A percentile compares a stretch with the other conserved stretches of the same genome.
phyloP scores from a whole-genome alignment of 768 basidiomycete genomes.

The Amanita molliuscula region DNA sequence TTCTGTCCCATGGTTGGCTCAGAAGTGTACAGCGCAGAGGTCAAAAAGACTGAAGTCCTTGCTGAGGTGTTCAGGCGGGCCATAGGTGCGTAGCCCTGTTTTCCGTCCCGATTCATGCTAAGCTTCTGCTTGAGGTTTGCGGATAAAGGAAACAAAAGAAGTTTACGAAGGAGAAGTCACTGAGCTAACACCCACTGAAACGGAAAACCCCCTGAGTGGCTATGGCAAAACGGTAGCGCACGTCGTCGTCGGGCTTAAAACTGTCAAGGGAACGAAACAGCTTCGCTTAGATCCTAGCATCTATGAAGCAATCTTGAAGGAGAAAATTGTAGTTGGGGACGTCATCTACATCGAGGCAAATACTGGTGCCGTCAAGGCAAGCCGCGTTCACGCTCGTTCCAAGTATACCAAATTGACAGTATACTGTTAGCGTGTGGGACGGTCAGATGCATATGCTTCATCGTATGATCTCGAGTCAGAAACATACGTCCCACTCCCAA shows the following conservation, averaged over 20 bases:
- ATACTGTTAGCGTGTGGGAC: slow-evolving; percentile 71
- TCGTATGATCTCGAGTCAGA: slow-evolving; percentile 98
- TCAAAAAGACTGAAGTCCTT: slow-evolving; percentile 98
- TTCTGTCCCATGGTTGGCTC: slow-evolving; percentile 99
- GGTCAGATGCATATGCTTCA: slow-evolving; percentile 95
- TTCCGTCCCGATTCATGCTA: not conserved
- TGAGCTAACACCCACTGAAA: slow-evolving; percentile 90
- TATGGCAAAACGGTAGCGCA: slow-evolving; percentile 99
- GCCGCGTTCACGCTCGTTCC: slow-evolving; percentile 4
- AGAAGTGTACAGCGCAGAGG: slow-evolving; percentile 94
- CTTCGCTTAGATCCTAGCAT: slow-evolving; percentile 89
- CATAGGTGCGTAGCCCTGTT: slow-evolving; percentile 58
- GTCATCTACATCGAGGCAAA: slow-evolving; percentile 93
- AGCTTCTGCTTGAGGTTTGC: slow-evolving; percentile 47
- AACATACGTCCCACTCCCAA: slow-evolving; percentile 95
- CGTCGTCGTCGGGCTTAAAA: slow-evolving; percentile 93
- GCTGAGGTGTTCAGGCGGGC: slow-evolving; percentile 92
- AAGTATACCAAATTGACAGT: not conserved
- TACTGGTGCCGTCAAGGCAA: slow-evolving; percentile 89
- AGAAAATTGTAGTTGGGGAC: slow-evolving; percentile 93
- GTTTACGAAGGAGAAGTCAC: slow-evolving; percentile 99
- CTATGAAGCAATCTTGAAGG: slow-evolving; percentile 95
- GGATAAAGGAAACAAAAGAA: slow-evolving; percentile 99
- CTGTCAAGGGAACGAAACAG: slow-evolving; percentile 88
- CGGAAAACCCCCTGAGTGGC: slow-evolving; percentile 94